Conservation (phyloP, 2,329 filamentous ascomycete species). For the Monosporascus ibericus region DNA sequence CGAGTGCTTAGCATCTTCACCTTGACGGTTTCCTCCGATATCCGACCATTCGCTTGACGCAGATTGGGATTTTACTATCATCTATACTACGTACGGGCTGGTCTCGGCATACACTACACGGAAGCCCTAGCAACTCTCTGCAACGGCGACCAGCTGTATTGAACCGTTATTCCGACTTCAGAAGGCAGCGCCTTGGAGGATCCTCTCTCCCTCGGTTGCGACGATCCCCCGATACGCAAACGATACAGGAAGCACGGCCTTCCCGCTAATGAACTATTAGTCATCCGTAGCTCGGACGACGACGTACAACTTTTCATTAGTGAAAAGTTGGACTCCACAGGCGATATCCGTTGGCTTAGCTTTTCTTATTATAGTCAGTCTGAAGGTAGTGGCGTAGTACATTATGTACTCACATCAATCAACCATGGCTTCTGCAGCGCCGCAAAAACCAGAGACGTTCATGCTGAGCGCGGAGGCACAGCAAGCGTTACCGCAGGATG, state of each 20-base stretch:
- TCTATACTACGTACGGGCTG: slow-evolving; percentile 33
- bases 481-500: slow-evolving; percentile 91
- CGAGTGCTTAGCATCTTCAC: slow-evolving; percentile 26
- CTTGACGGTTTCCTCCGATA: slow-evolving; percentile 35
- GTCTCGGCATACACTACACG: slow-evolving; percentile 32
- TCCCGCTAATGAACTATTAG: not conserved
- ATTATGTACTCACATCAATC: slow-evolving; percentile 77
- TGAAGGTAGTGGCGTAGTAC: slow-evolving; percentile 20
- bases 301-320: not conserved
- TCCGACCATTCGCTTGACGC: slow-evolving; percentile 39
- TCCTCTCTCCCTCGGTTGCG: not conserved
- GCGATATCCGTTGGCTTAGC: slow-evolving; percentile 3
- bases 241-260: not conserved
- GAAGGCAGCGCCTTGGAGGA: slow-evolving; percentile 19
- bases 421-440: slow-evolving; percentile 70
- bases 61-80: slow-evolving; percentile 29
- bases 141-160: slow-evolving; percentile 1
- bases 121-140: slow-evolving; percentile 2
- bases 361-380: slow-evolving; percentile 4
- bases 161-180: not conserved
- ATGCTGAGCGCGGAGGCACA: slow-evolving; percentile 97
- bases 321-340: slow-evolving; percentile 4
- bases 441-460: slow-evolving; percentile 97
- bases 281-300: no score
- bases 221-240: not conserved